phyloP scores from a whole-genome alignment of 805 yeast genomes.

The Tetrapisispora taiwanensis region DNA sequence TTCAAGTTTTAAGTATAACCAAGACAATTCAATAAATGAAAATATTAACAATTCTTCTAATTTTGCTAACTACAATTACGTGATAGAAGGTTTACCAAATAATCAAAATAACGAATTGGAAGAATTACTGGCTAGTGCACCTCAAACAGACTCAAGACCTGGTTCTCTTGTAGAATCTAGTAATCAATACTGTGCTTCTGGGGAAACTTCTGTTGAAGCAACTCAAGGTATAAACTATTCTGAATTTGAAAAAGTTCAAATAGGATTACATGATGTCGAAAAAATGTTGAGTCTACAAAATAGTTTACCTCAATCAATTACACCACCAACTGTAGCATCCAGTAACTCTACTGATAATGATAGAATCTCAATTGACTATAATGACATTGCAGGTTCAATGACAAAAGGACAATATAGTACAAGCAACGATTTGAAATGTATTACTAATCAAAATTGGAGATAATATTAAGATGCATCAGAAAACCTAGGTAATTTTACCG shows the following conservation, averaged over 20 bases:
- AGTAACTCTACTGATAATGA: not conserved
- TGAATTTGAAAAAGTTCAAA: not conserved
- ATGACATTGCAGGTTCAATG: not conserved
- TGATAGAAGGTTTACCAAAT: not conserved
- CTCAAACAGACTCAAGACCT: not conserved
- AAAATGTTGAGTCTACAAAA: not conserved
- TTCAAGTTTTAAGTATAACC: not conserved
- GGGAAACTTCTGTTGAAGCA: not conserved
- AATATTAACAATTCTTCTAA: too few species aligned
- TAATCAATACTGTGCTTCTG: constrained; percentile 1
- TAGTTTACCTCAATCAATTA: not conserved
- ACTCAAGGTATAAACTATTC: not conserved
- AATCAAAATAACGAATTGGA: not conserved
- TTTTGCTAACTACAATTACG: not conserved
- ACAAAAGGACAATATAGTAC: not conserved
- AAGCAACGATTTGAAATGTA: not conserved
- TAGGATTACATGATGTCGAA: not conserved
- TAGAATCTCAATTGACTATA: not conserved
- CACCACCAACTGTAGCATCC: not conserved
- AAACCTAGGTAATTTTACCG: too few species aligned
- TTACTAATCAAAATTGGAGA: not conserved
- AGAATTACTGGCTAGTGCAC: not conserved
- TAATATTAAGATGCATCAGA: not conserved
- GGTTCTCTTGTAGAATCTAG: not conserved
- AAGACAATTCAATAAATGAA: not conserved